Base-by-base conservation (phyloP, 1,139 yeast genomes). In the Martiniozyma asiatica region DNA sequence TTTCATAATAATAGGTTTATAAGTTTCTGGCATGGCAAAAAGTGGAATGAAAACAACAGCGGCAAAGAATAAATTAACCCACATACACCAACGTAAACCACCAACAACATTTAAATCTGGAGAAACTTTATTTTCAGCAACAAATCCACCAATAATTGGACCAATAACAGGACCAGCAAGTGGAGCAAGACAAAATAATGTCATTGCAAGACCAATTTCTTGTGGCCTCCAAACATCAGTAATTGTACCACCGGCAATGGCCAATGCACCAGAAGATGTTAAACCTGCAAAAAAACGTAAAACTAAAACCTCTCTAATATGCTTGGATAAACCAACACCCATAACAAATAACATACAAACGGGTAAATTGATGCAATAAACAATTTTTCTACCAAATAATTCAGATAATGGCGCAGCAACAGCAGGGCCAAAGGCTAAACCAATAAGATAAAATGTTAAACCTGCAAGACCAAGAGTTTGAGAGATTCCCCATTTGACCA, bases 221-320 rank as follows among this genome's bases (percentile, higher is more conserved):
- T 63, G 65, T n/a, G 73, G 70, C 25, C 63, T 66, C 76, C 82
- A 77, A 25, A 77, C 56, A 54, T 85, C 96, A 35, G 78, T 65
- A 37, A 84, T 68, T 4, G 93, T 73, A 36, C 94, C 96, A 35
- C 87, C 92, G 9, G 89, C 94, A 42, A 81, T 73, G 4, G 93
- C 75, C 48, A 85, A 62, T 0, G 93, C 85, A 5, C 95, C 95
- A 4, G 89, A 73, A 1, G 92, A 81, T 35, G 79, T 63, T 20
- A 78, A 61, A 4, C 96, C 96, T 22, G 85, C 68, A 42, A 85
- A 69, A 50, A 84, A 80, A 42, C 96, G 63, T 31, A 81, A 57
- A 2, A 82, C 77, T 29, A 81, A 58, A 24, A 80, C 60, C 17
- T 68, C 60, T 32, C 68, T 55, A 38, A 77, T 71, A 39, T 75